A percentile compares a stretch with the other conserved stretches of the same genome.
These are phyloP conservation scores for Forsythia viridissima DNA, from an alignment of 257 asterid genomes.

Conservation along the genomic window DNA sequence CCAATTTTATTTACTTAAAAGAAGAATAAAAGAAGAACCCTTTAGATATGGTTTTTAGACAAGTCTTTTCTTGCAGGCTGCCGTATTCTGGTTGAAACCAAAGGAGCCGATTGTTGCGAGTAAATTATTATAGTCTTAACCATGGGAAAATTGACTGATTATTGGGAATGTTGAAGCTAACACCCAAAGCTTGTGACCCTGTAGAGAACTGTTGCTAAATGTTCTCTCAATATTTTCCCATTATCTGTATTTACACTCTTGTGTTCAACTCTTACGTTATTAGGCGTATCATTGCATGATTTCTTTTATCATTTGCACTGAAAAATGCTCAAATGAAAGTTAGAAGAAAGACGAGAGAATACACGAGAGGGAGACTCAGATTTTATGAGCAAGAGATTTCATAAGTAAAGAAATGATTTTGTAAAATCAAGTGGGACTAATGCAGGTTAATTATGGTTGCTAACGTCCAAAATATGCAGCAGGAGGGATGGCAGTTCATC, in stretches of 20 bases:
- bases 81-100: slow-evolving; percentile 36
- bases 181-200: not conserved
- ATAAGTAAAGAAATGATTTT: no score
- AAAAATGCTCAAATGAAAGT: no score
- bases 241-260: not conserved
- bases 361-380: no score
- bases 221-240: not conserved
- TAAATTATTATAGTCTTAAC: not conserved
- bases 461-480: no score
- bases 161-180: not conserved
- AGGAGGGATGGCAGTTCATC: no score
- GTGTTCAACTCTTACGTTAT: not conserved
- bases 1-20: not conserved
- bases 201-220: not conserved
- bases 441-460: no score
- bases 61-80: slow-evolving; percentile 32
- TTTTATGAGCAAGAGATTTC: no score
- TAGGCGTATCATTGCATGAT: not conserved
- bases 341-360: no score
- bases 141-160: not conserved
- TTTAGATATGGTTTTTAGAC: not conserved
- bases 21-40: not conserved
- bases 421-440: no score
- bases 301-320: no score
- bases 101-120: not conserved